Evolutionary conservation across 495 filamentous ascomycete genomes (phyloP).

Genomic region (Rhizodiscina lignyota): DNA sequence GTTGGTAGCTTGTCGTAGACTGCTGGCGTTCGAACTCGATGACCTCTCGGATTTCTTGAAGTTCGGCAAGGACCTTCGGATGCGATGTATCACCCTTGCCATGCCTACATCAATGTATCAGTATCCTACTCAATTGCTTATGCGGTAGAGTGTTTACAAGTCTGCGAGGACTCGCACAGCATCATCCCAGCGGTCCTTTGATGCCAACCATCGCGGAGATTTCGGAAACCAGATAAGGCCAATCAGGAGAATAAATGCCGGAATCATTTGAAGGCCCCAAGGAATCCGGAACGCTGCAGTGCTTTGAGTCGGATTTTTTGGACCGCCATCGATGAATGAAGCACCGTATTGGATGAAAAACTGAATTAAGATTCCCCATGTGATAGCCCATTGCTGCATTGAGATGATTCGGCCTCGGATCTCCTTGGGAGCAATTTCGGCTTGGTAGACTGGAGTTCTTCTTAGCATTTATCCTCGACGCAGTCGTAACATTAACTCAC

Average conservation of each 20-base stretch:
- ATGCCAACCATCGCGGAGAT: slow-evolving; percentile 60
- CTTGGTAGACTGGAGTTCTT: slow-evolving; percentile 65
- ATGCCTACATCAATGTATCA: no score
- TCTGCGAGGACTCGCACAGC: slow-evolving; percentile 41
- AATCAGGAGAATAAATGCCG: slow-evolving; percentile 44
- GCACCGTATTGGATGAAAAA: slow-evolving; percentile 63
- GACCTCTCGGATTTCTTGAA: slow-evolving; percentile 49
- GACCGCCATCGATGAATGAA: slow-evolving; percentile 42
- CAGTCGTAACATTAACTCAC: no score
- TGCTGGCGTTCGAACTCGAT: slow-evolving; percentile 45
- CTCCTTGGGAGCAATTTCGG: slow-evolving; percentile 63
- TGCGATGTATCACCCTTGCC: slow-evolving; percentile 41
- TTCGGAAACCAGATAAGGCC: slow-evolving; percentile 58
- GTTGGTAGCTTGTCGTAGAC: slow-evolving; percentile 34
- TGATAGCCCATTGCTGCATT: slow-evolving; percentile 63
- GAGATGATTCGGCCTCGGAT: slow-evolving; percentile 66
- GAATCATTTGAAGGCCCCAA: slow-evolving; percentile 58
- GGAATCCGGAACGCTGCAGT: slow-evolving; percentile 51
- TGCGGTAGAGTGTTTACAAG: no score
- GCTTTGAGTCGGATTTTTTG: slow-evolving; percentile 35
- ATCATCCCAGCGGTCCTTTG: slow-evolving; percentile 60
- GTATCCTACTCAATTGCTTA: no score
- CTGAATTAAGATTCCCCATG: slow-evolving; percentile 37
- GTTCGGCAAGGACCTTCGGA: slow-evolving; percentile 46
- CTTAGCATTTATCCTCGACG: no score